Conservation (phyloP, 2,329 filamentous ascomycete genomes). For the Epichloe festucae region DNA sequence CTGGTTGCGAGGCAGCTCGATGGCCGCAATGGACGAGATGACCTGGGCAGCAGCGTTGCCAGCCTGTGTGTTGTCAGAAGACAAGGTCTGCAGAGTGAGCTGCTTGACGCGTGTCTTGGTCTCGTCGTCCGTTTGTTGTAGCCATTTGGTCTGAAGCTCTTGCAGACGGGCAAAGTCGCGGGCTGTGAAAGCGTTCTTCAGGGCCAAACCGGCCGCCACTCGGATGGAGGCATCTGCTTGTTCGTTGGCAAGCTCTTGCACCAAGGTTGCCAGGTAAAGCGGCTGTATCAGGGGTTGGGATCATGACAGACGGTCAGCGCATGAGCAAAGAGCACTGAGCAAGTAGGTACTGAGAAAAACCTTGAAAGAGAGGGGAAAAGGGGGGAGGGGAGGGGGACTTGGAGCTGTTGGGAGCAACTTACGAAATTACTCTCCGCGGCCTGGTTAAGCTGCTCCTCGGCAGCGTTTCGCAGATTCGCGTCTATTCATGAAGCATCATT, state of each 20-base stretch:
- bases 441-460: conserved; percentile 86
- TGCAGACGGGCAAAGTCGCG: conserved; percentile 79
- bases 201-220: conserved; percentile 84
- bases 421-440: conserved; percentile 95
- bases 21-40: conserved; percentile 84
- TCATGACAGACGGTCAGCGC: background rate
- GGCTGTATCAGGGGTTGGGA: conserved; percentile 42
- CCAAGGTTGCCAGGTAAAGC: conserved; percentile 83
- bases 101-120: conserved; percentile 84
- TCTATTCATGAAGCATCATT: conserved; percentile 42
- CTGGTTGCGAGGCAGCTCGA: conserved; percentile 85
- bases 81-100: conserved; percentile 76
- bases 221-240: conserved; percentile 70
- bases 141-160: conserved; percentile 89
- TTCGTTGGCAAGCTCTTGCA: conserved; percentile 89
- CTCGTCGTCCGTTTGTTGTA: conserved; percentile 64
- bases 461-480: conserved; percentile 75
- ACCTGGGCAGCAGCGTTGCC: conserved; percentile 88
- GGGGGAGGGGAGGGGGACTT: background rate
- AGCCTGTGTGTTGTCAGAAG: conserved; percentile 66
- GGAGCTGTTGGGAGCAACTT: conserved; percentile 21
- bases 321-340: background rate
- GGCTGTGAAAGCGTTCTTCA: conserved; percentile 96
- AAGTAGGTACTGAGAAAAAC: background rate
- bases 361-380: background rate